phyloP scores from a whole-genome alignment of 345 rosid genomes.

The Eucalyptus tenuipes region DNA sequence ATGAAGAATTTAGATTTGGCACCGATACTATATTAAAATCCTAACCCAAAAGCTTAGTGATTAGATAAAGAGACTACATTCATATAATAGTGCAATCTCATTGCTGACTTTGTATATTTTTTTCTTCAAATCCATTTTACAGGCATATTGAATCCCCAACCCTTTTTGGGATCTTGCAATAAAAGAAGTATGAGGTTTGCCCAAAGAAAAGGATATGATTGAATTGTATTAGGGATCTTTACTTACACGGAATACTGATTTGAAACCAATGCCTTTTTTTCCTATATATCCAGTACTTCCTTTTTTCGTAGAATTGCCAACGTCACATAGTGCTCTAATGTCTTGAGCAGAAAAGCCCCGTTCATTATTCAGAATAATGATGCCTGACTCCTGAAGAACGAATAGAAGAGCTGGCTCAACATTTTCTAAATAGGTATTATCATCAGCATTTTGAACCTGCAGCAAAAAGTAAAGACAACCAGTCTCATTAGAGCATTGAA shows the following conservation, averaged over 20 bases:
- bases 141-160: not conserved
- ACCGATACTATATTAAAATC: not conserved
- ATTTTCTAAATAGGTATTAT: conserved; percentile 55
- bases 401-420: conserved; percentile 79
- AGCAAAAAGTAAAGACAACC: conserved; percentile 7
- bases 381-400: conserved; percentile 63
- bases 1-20: not conserved
- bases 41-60: not conserved
- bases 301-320: conserved; percentile 88
- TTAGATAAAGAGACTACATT: too few relatives aligned
- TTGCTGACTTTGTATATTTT: not conserved
- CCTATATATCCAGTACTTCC: conserved; percentile 80
- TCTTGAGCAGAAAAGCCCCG: conserved; percentile 73
- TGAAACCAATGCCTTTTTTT: conserved; percentile 96
- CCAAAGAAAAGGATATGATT: not conserved
- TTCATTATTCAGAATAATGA: conserved; percentile 76
- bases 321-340: conserved; percentile 87
- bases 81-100: not conserved
- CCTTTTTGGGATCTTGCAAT: not conserved
- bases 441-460: conserved; percentile 99
- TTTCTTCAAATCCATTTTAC: not conserved
- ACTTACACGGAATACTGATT: conserved; percentile 94
- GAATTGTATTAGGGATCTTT: not conserved
- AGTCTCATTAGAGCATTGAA: not conserved
- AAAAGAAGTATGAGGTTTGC: not conserved